Evolutionary conservation across 441 rosid species (phyloP).

Genomic region (Pelargonium cotyledonis): DNA sequence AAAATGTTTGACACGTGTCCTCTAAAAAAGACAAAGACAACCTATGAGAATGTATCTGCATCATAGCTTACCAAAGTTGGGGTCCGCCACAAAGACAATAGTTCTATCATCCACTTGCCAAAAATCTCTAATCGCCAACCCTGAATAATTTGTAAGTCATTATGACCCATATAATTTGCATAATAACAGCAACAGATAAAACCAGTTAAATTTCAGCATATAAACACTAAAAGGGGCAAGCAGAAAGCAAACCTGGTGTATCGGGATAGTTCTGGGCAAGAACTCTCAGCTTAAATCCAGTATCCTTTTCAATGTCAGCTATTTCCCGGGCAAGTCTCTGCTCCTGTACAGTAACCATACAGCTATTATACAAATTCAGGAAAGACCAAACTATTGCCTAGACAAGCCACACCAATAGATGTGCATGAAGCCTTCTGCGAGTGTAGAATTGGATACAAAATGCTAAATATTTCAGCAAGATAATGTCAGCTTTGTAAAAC

Average conservation of each 20-base stretch:
- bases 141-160: constrained; percentile 26
- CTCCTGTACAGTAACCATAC: constrained; percentile 43
- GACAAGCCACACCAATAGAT: background rate
- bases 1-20: no score
- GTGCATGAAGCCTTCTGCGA: background rate
- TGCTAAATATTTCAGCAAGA: background rate
- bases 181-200: background rate
- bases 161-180: constrained; percentile 1
- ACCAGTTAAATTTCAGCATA: background rate
- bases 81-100: constrained; percentile 85
- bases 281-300: constrained; percentile 72
- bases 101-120: constrained; percentile 90
- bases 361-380: background rate
- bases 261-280: constrained; percentile 87
- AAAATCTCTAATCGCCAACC: constrained; percentile 71
- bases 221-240: background rate
- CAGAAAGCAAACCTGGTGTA: constrained; percentile 55
- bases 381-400: background rate
- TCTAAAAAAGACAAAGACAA: no score
- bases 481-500: background rate
- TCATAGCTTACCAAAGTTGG: constrained; percentile 61
- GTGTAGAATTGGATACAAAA: background rate
- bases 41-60: no score
- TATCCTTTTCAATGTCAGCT: constrained; percentile 57
- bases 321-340: constrained; percentile 66